Percentiles rank a stretch among this genome's conserved stretches.
These are phyloP conservation scores for Neofusicoccum parvum DNA, from an alignment of 2,329 filamentous ascomycete genomes.

Conservation along the genomic window DNA sequence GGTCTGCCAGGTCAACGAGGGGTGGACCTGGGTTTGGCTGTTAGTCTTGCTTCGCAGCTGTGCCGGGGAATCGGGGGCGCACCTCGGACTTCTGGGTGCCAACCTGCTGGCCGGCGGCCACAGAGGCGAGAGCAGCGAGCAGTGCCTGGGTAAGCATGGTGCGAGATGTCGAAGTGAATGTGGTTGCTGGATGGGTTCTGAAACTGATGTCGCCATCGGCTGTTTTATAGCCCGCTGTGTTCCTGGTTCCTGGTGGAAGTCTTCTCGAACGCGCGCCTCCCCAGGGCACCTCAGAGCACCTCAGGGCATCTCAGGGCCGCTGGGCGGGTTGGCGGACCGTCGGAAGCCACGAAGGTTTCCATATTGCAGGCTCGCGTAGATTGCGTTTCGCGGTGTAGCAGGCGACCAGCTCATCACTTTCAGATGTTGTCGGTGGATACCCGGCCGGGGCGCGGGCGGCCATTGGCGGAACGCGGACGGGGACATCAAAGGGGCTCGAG, in stretches of 20 bases:
- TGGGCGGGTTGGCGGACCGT: conserved; percentile 2
- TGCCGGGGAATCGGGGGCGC: conserved; percentile 22
- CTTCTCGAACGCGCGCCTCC: neutral
- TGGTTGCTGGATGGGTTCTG: neutral
- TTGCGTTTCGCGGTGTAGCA: neutral
- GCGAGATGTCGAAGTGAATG: neutral
- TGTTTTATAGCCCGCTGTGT: neutral
- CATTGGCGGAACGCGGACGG: neutral
- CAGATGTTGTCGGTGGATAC: neutral
- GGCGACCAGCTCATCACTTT: neutral
- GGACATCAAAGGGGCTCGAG: neutral
- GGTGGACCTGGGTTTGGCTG: conserved; percentile 42
- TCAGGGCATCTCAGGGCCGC: neutral
- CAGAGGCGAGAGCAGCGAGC: conserved; percentile 33
- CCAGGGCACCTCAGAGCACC: neutral
- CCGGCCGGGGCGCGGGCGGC: neutral
- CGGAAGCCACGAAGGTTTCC: neutral
- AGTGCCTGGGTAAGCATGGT: conserved; percentile 45
- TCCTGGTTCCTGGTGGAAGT: conserved; percentile 11
- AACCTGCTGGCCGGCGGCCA: conserved; percentile 54
- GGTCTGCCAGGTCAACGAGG: conserved; percentile 55
- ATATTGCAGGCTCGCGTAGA: neutral
- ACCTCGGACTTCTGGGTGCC: conserved; percentile 51
- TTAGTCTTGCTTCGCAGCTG: neutral
- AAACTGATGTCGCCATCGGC: neutral